Base-by-base conservation (phyloP, 139 green algal genomes). In the Closterium sp. region DNA sequence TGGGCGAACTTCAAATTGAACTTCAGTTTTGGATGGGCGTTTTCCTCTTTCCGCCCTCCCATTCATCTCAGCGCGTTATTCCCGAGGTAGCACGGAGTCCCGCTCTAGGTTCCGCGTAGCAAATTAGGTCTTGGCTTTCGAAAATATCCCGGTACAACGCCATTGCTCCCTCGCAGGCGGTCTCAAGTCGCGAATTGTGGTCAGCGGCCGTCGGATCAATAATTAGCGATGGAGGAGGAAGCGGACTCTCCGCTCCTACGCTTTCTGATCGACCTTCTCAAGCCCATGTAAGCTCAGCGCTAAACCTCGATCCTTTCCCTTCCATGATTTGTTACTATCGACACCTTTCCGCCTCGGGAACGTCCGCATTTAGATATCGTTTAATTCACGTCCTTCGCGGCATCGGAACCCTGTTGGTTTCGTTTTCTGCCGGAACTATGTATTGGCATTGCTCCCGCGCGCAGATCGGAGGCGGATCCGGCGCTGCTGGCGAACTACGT, bases 401-500 rank as follows among this genome's bases (percentile, higher is more conserved):
- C 10, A 79, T 79, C 62, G 13, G 11, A 79, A 79, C 62, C 62
- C 62, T 79, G 11, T 2, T 79, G 24, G 17, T 22, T 27, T 5
- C 4, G 27, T 24, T 24, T 79, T 79, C 17, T 22, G 62, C 19
- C 17, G 62, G 24, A 13, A 0, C 62, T 7, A 27, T 79, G 7
- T 79, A 79, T 13, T 79, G 62, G 62, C 62, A 27, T 79, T 79
- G 1, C 87, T 86, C 5, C 7, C n/a, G 32, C 85, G 42, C 79
- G 19, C 92, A 94, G 92, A 90, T 94, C 92, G n/a, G 92, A 93
- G 27, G 92, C 92, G n/a, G 92, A 94, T 87, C 92, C 92, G 29
- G 29, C 22, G 31, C 89, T 94, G n/a, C 89, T 94, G 86, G 27
- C 92, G 21, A 94, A 88, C 34, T 94, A 94, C 85, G 92, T 94